These are phyloP conservation scores for Fragaria ananassa DNA, from an alignment of 306 rosid genomes.

Conservation along the genomic window DNA sequence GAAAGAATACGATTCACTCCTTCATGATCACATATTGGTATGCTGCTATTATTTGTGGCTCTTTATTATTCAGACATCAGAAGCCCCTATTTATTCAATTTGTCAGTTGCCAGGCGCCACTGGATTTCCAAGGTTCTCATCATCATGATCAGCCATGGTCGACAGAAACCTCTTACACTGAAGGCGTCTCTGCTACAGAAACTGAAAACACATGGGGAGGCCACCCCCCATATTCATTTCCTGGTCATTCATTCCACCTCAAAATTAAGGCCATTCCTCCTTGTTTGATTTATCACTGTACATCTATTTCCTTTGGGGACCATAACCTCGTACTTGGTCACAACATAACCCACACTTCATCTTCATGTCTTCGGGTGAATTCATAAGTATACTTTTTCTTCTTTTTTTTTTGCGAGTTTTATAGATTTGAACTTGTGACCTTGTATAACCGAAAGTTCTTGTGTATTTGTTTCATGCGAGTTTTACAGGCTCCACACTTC, in stretches of 20 bases:
- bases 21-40: neutral
- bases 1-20: neutral
- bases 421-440: too few relatives aligned
- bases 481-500: too few relatives aligned
- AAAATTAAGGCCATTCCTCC: constrained; percentile 47
- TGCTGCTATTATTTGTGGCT: neutral
- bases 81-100: neutral
- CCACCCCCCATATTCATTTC: constrained; percentile 35
- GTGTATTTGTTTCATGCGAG: too few relatives aligned
- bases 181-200: constrained; percentile 19
- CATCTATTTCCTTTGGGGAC: neutral
- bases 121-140: constrained; percentile 34
- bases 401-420: too few relatives aligned
- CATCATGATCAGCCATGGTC: constrained; percentile 29
- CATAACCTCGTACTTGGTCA: neutral
- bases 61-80: neutral
- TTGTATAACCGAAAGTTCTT: too few relatives aligned
- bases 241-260: constrained; percentile 20
- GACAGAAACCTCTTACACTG: constrained; percentile 27
- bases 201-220: constrained; percentile 63
- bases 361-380: too few relatives aligned
- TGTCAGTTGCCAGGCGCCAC: constrained; percentile 28
- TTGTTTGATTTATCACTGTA: constrained; percentile 2
- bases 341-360: neutral
- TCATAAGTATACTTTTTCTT: too few relatives aligned